Evolutionary conservation across 768 basidiomycete species (phyloP).

Genomic region (Trichaptum fuscoviolaceum): DNA sequence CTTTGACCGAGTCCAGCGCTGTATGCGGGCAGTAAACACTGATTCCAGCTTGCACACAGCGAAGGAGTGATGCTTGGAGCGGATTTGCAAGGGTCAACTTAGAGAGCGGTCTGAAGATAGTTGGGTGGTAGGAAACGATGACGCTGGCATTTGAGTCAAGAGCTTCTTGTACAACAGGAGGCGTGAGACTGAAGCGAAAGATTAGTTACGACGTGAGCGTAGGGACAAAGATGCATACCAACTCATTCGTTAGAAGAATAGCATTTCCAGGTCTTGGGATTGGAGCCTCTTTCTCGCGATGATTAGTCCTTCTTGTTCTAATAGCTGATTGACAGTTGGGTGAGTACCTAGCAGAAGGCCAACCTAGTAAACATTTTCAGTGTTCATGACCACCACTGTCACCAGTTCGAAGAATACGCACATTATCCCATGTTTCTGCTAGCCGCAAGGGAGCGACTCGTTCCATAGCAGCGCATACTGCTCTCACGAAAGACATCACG

Average conservation of each 20-base stretch:
- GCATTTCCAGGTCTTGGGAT: conserved; percentile 40
- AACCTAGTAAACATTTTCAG: conserved; percentile 38
- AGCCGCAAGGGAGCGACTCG: conserved; percentile 81
- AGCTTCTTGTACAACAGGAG: conserved; percentile 66
- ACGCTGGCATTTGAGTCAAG: conserved; percentile 53
- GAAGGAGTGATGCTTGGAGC: conserved; percentile 74
- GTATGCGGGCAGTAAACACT: conserved; percentile 88
- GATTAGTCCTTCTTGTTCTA: conserved; percentile 7
- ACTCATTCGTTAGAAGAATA: conserved; percentile 73
- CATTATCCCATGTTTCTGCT: conserved; percentile 94
- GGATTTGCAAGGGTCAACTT: conserved; percentile 75
- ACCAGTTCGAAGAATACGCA: conserved; percentile 36
- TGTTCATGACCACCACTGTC: conserved; percentile 1
- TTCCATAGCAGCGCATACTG: conserved; percentile 66
- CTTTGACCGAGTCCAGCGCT: conserved; percentile 76
- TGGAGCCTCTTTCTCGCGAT: conserved; percentile 40
- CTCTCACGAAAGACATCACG: conserved; percentile 35
- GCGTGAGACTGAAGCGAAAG: conserved; percentile 52
- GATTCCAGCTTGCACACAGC: conserved; percentile 76
- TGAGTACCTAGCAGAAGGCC: conserved; percentile 65
- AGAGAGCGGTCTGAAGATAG: conserved; percentile 71
- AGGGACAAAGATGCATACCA: conserved; percentile 14
- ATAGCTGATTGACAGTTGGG: conserved; percentile 4
- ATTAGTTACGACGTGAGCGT: conserved; percentile 3
- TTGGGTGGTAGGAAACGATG: conserved; percentile 81